phyloP scores from a whole-genome alignment of 2,329 filamentous ascomycete species.

The Daldinia sp. region DNA sequence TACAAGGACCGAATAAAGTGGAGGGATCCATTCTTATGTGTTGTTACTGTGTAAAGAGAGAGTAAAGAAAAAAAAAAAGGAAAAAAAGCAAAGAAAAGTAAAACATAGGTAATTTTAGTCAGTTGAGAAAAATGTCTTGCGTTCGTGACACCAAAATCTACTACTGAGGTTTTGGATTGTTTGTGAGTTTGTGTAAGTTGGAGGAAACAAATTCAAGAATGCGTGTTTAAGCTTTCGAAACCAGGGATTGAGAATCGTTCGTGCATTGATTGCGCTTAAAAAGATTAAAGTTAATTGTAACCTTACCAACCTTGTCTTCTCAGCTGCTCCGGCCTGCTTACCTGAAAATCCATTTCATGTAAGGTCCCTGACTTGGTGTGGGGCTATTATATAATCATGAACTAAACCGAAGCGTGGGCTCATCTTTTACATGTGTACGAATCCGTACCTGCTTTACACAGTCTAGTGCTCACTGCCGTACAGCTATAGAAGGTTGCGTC shows the following conservation, averaged over 20 bases:
- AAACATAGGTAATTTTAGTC: not conserved
- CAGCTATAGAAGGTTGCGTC: not conserved
- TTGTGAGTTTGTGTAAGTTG: not conserved
- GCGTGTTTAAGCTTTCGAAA: not conserved
- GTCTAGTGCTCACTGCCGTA: not conserved
- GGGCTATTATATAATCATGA: not conserved
- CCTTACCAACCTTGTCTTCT: not conserved
- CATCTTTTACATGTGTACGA: not conserved
- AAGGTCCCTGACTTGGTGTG: not conserved
- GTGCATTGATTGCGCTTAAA: not conserved
- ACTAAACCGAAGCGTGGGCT: not conserved
- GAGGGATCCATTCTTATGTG: slow-evolving; percentile 7
- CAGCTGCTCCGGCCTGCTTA: too few relatives aligned
- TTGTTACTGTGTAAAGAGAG: not conserved
- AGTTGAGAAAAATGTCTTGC: not conserved
- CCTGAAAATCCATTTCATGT: not conserved
- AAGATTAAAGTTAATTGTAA: not conserved
- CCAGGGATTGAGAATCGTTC: not conserved
- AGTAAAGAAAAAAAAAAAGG: not conserved
- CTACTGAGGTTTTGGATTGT: not conserved
- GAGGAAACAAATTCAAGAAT: not conserved
- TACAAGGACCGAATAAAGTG: slow-evolving; percentile 4
- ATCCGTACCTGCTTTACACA: not conserved
- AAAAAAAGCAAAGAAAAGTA: not conserved
- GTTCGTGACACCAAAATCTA: not conserved